Conservation (phyloP, 495 filamentous ascomycete genomes). For the Xylaria scruposa region DNA sequence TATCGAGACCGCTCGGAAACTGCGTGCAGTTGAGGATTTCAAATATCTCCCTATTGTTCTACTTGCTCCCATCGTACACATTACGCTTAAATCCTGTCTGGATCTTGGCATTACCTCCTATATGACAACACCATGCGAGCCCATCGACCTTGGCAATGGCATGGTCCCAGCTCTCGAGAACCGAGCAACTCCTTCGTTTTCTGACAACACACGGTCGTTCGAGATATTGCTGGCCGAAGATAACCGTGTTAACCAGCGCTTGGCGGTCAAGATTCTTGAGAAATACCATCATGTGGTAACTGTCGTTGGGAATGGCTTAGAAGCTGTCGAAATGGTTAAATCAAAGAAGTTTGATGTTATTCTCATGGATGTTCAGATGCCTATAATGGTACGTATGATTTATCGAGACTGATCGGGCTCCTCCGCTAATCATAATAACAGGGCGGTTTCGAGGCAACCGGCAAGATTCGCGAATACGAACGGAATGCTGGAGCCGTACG, state of each 20-base stretch:
- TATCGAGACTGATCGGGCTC: background rate
- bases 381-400: constrained; percentile 74
- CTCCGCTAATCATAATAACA: constrained; percentile 46
- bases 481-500: constrained; percentile 75
- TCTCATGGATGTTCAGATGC: constrained; percentile 99
- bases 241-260: constrained; percentile 95
- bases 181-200: constrained; percentile 86
- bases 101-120: constrained; percentile 97
- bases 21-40: constrained; percentile 90
- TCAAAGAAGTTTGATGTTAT: constrained; percentile 94
- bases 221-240: constrained; percentile 96
- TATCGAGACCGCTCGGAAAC: constrained; percentile 82
- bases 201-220: constrained; percentile 94
- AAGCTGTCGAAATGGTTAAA: constrained; percentile 89
- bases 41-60: constrained; percentile 98
- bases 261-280: constrained; percentile 96
- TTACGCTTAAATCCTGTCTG: constrained; percentile 91
- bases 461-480: constrained; percentile 95
- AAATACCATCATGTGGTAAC: constrained; percentile 98
- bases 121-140: constrained; percentile 96
- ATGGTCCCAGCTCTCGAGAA: constrained; percentile 98
- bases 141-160: constrained; percentile 95
- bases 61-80: constrained; percentile 86
- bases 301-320: constrained; percentile 92
- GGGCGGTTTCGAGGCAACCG: constrained; percentile 97